Evolutionary conservation across 2,329 filamentous ascomycete genomes (phyloP), one percentile per base, ranked within the genome.

Genomic region (Cordyceps militaris): DNA sequence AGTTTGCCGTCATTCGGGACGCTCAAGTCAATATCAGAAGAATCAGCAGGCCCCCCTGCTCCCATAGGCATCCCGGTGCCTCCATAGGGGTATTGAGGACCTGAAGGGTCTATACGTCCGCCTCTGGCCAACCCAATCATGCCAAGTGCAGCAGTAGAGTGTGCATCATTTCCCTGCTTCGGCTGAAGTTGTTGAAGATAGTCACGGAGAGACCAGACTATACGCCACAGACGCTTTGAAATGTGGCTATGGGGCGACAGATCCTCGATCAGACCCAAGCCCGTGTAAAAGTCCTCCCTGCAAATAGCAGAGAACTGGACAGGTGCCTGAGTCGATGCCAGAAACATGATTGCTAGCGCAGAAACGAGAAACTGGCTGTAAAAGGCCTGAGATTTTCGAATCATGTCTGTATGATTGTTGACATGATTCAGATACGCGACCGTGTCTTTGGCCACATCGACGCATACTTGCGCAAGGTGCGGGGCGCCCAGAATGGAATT

Each of bases 301-400:
- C 87, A 90, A 24, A 78, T 71, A 10, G 79, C 75, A 63, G 84
- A 87, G 68, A 91, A 92, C 26, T 84, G 79, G 0, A 87, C 80
- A 0, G 88, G 88, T 0, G 87, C 86, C 65, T 92, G 88, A 3
- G 86, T 87, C 0, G 87, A 87, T 1, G 88, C 88, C 1, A 92
- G 78, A 66, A 92, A 91, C 13, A 92, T 75, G 3, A 89, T 87
- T 0, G 87, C 86, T 21, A 92, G 82, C 1, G 87, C 85, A 0
- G 86, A 88, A 1, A 87, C 84, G 21, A 92, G 76, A 65, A 92
- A 92, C 64, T 91, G 88, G 69, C 92, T 88, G 73, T 91, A 91
- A 67, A 90, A 88, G 7, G 87, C 83, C 70, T 91, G 88, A 53
- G 88, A 82, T 34, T 79, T 81, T 36, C 83, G 79, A 69, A 92